phyloP scores from a whole-genome alignment of 1,139 yeast species.

The Diutina mesorugosa region DNA sequence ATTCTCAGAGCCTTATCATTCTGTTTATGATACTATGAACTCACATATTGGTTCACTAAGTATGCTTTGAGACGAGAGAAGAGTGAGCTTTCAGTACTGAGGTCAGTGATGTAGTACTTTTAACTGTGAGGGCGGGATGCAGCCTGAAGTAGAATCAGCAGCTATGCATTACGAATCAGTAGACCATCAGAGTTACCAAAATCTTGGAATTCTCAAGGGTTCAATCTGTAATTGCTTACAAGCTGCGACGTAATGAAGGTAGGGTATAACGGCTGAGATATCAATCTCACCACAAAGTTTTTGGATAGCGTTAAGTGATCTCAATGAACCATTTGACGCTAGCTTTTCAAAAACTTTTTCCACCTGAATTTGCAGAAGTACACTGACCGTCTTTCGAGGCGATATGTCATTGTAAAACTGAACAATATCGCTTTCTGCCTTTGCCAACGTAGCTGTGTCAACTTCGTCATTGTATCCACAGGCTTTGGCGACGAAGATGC shows the following conservation, averaged over 20 bases:
- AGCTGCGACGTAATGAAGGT: neutral
- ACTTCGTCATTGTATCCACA: neutral
- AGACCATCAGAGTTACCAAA: too few species aligned
- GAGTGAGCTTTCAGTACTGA: too few species aligned
- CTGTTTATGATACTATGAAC: too few species aligned
- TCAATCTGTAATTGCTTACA: neutral
- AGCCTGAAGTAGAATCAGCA: too few species aligned
- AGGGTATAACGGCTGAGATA: neutral
- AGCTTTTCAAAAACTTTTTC: neutral
- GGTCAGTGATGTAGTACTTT: too few species aligned
- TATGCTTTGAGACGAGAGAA: too few species aligned
- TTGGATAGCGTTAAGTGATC: neutral
- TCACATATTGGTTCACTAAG: too few species aligned
- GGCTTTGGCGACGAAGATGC: neutral
- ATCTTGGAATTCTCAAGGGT: neutral
- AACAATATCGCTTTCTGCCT: neutral
- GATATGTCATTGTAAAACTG: neutral
- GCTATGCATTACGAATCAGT: too few species aligned
- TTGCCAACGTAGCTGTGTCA: neutral
- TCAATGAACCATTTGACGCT: neutral
- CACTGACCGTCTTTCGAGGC: neutral
- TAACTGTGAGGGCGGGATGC: too few species aligned
- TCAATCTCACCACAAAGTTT: neutral
- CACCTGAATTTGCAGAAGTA: too few species aligned
- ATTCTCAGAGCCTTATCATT: too few species aligned